Conservation (phyloP, 495 filamentous ascomycete species). For the Wilcoxina mikolae region DNA sequence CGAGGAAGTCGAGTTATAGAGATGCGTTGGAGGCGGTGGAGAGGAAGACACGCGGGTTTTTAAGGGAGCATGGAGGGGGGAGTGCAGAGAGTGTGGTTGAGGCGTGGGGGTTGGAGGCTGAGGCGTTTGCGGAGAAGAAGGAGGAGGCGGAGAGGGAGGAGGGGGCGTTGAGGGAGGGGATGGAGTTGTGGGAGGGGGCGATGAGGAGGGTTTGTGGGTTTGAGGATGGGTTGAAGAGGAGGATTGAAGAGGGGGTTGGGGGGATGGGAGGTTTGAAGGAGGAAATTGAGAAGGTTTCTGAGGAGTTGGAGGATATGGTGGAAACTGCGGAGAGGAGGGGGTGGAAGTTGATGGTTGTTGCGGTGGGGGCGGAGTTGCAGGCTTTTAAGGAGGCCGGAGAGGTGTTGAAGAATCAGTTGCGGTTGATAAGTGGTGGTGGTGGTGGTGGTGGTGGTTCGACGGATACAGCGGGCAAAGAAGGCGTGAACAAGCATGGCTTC, state of each 20-base stretch:
- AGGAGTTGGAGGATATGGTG: conserved; percentile 43
- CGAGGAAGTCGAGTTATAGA: conserved; percentile 21
- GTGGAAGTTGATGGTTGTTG: conserved; percentile 82
- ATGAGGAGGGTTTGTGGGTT: conserved; percentile 49
- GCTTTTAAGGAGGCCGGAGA: conserved; percentile 57
- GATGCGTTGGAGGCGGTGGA: conserved; percentile 13
- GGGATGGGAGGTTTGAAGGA: conserved; percentile 31
- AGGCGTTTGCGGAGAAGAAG: conserved; percentile 42
- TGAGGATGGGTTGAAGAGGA: conserved; percentile 41
- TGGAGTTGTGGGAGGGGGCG: conserved; percentile 60
- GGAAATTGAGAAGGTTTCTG: conserved; percentile 43
- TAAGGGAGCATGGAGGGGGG: conserved; percentile 10
- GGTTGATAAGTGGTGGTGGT: too few species aligned
- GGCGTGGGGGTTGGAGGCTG: conserved; percentile 50
- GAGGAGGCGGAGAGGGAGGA: conserved; percentile 51
- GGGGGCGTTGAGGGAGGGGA: conserved; percentile 68
- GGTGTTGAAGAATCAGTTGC: conserved; percentile 50
- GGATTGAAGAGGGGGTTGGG: conserved; percentile 32
- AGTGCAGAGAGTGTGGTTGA: conserved; percentile 18
- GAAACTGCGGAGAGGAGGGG: conserved; percentile 48
- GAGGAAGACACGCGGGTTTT: conserved; percentile 10
- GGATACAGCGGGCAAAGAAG: too few species aligned
- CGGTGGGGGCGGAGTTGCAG: conserved; percentile 75
- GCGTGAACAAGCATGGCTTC: too few species aligned
- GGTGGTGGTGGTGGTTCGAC: too few species aligned